Evolutionary conservation across 805 yeast genomes (phyloP).

Genomic region (Metschnikowia dekortorum): DNA sequence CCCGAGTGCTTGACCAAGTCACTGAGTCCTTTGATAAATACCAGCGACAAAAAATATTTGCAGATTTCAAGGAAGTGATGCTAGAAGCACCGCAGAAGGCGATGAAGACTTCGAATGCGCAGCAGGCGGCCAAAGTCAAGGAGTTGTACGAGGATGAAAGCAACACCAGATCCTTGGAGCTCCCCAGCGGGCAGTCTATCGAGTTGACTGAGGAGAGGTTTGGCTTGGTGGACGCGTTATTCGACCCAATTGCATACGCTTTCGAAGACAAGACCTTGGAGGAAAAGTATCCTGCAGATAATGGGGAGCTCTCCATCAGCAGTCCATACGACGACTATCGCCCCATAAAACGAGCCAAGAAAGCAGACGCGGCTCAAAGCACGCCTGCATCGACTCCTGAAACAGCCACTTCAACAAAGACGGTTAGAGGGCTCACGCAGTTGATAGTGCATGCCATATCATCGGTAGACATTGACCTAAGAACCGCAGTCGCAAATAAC

Average conservation of each 20-base stretch:
- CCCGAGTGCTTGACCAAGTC: conserved; percentile 27
- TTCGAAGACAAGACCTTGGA: conserved; percentile 21
- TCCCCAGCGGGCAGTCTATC: conserved; percentile 70
- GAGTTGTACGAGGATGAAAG: conserved; percentile 26
- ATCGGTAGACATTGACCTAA: conserved; percentile 70
- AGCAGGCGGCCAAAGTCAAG: conserved; percentile 18
- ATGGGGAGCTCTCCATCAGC: conserved; percentile 50
- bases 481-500: conserved; percentile 85
- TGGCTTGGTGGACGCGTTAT: conserved; percentile 66
- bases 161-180: conserved; percentile 54
- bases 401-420: conserved; percentile 11
- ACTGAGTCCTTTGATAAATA: conserved; percentile 51
- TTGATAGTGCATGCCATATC: conserved; percentile 53
- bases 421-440: conserved; percentile 51
- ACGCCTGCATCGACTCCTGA: conserved; percentile 21
- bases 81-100: conserved; percentile 50
- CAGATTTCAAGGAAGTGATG: conserved; percentile 73
- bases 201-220: conserved; percentile 59
- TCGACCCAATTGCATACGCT: conserved; percentile 52
- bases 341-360: conserved; percentile 61
- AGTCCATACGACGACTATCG: conserved; percentile 59
- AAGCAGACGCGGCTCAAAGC: conserved; percentile 35
- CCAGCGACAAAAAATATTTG: conserved; percentile 51
- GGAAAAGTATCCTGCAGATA: conserved; percentile 33
- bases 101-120: conserved; percentile 17